phyloP scores from a whole-genome alignment of 305 asterid species.

The Fraxinus xanthoxyloides region DNA sequence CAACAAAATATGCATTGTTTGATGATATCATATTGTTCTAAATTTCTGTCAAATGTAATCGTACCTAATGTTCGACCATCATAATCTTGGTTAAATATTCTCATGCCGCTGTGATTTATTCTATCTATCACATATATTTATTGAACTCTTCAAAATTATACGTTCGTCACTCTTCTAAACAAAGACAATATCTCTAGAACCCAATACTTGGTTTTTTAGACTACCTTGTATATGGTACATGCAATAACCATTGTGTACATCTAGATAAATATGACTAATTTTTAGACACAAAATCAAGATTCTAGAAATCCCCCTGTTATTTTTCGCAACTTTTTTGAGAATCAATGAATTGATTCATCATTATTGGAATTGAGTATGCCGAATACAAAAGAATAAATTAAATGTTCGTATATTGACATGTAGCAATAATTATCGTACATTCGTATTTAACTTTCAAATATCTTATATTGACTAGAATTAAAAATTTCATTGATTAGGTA shows the following conservation, averaged over 20 bases:
- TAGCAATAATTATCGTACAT: neutral
- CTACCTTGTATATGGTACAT: no score
- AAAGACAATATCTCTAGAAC: neutral
- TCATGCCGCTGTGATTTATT: neutral
- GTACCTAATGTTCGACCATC: neutral
- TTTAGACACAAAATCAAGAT: neutral
- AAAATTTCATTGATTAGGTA: neutral
- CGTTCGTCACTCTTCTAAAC: neutral
- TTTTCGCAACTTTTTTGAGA: neutral
- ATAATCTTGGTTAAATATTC: neutral
- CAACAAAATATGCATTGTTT: neutral
- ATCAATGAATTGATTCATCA: neutral
- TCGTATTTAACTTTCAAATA: neutral
- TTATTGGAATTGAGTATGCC: neutral
- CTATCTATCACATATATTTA: no score
- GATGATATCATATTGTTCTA: neutral
- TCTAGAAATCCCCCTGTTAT: neutral
- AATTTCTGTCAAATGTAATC: no score
- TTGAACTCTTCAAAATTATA: no score
- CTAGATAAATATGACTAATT: neutral
- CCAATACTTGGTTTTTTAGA: neutral
- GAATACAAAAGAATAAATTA: no score
- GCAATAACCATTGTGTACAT: neutral
- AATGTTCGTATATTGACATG: neutral
- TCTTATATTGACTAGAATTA: neutral